Conservation (phyloP, 257 asterid species). For the Scutellaria galericulata region DNA sequence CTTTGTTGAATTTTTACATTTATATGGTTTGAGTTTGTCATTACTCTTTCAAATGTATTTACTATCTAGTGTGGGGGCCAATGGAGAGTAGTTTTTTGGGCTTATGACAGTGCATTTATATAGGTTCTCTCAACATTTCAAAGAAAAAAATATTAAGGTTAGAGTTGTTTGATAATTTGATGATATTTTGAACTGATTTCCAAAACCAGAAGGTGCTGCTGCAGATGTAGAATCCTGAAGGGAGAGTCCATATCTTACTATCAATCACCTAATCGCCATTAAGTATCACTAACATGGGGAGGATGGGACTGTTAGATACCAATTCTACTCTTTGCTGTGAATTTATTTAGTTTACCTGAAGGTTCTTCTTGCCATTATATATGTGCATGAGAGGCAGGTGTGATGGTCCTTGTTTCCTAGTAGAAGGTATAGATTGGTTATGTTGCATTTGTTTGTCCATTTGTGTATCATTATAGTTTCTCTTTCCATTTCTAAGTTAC, state of each 20-base stretch:
- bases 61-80: neutral
- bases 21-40: neutral
- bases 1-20: neutral
- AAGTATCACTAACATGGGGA: constrained; percentile 24
- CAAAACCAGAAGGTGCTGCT: constrained; percentile 14
- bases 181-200: neutral
- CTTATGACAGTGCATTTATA: constrained; percentile 11
- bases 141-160: neutral
- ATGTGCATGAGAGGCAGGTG: constrained; percentile 31
- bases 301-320: constrained; percentile 17
- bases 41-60: neutral
- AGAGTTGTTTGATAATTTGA: constrained; percentile 31
- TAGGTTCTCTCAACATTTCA: neutral
- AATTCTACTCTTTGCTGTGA: constrained; percentile 11
- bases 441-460: neutral
- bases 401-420: constrained; percentile 31
- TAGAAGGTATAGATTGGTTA: constrained; percentile 30
- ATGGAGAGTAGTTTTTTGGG: constrained; percentile 3
- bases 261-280: constrained; percentile 2
- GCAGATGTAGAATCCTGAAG: constrained; percentile 21
- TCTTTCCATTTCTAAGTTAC: constrained; percentile 9
- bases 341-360: constrained; percentile 23
- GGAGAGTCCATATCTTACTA: constrained; percentile 24
- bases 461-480: neutral
- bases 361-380: constrained; percentile 23